Conservation (phyloP, 352 stramenopile species). For the Phytophthora citrophthora region DNA sequence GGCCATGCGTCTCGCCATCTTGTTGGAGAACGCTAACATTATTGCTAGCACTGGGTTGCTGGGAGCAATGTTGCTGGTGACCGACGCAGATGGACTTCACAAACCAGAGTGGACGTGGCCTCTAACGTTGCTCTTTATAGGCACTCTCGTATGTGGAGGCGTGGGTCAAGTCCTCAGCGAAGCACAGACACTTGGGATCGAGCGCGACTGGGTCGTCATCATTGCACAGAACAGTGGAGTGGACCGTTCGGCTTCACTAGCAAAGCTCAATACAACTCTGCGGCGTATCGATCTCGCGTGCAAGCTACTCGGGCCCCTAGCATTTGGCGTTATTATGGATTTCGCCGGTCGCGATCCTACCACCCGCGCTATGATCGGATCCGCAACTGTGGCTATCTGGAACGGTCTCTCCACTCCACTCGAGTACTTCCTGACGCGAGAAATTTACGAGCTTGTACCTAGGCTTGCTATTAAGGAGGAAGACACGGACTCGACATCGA, state of each 20-base stretch:
- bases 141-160: slow-evolving; percentile 67
- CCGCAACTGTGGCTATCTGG: slow-evolving; percentile 74
- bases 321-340: slow-evolving; percentile 83
- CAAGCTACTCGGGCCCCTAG: slow-evolving; percentile 74
- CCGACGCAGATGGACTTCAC: slow-evolving; percentile 58
- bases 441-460: slow-evolving; percentile 70
- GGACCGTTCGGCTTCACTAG: slow-evolving; percentile 52
- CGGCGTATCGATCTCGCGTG: slow-evolving; percentile 82
- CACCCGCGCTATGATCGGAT: slow-evolving; percentile 69
- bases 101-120: slow-evolving; percentile 61
- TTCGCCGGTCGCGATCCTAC: slow-evolving; percentile 70
- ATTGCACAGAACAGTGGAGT: slow-evolving; percentile 45
- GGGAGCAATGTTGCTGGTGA: slow-evolving; percentile 62
- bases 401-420: slow-evolving; percentile 79
- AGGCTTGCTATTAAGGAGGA: slow-evolving; percentile 49
- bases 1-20: slow-evolving; percentile 68
- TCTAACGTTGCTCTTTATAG: slow-evolving; percentile 55
- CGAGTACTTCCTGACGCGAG: slow-evolving; percentile 76
- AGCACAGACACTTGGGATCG: slow-evolving; percentile 76
- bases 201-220: slow-evolving; percentile 89
- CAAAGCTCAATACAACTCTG: slow-evolving; percentile 74
- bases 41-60: slow-evolving; percentile 66
- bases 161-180: slow-evolving; percentile 85
- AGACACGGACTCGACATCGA: slow-evolving; percentile 5
- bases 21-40: slow-evolving; percentile 80